phyloP scores from a whole-genome alignment of 768 basidiomycete genomes.

The Termitomyces sp. region DNA sequence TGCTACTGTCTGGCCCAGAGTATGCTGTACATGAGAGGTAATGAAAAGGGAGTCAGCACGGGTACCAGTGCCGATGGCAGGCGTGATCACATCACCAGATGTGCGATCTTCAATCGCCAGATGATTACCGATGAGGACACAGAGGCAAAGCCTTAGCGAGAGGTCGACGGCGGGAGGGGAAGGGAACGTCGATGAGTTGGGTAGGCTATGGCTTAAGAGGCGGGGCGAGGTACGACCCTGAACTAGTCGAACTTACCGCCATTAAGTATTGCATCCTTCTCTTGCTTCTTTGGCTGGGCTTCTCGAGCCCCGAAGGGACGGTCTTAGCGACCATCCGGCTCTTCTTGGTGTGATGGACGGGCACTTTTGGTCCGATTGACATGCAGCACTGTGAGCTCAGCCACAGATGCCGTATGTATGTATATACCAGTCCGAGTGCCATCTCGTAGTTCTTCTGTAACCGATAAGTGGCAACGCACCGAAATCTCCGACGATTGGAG shows the following conservation, averaged over 20 bases:
- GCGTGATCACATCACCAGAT: slow-evolving; percentile 6
- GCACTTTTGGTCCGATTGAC: neutral
- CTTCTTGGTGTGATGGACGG: neutral
- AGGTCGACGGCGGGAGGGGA: neutral
- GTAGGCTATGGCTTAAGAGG: neutral
- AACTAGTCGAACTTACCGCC: neutral
- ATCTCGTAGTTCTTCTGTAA: neutral
- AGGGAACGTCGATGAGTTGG: neutral
- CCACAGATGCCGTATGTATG: neutral
- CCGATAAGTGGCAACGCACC: neutral
- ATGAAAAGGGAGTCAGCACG: neutral
- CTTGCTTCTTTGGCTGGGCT: neutral
- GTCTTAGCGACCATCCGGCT: neutral
- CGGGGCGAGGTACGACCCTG: neutral
- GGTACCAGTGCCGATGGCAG: neutral
- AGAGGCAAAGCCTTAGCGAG: neutral
- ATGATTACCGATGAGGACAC: neutral
- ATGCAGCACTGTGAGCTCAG: neutral
- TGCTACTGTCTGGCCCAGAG: neutral
- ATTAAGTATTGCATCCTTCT: slow-evolving; percentile 2
- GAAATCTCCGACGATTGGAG: neutral
- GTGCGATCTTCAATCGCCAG: slow-evolving; percentile 2
- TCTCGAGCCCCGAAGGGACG: slow-evolving; percentile 6
- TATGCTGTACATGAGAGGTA: neutral
- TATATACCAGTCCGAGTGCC: neutral